Percentiles rank a stretch among this genome's conserved stretches.
Conservation (phyloP, 345 rosid species). For the Nephelium lappaceum region DNA sequence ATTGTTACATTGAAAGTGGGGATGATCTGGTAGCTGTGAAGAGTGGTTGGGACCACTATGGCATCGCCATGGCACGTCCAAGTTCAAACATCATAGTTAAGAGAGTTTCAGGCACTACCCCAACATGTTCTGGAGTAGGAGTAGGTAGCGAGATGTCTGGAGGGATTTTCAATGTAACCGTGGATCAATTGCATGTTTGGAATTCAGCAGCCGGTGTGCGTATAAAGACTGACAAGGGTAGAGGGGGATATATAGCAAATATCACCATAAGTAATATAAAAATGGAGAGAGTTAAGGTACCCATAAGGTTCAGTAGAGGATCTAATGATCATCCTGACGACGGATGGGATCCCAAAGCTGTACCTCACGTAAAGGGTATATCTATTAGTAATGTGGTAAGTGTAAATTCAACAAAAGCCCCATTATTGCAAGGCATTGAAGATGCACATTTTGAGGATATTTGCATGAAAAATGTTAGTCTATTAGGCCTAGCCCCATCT, state of each 20-base stretch:
- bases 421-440: slow-evolving; percentile 68
- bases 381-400: slow-evolving; percentile 62
- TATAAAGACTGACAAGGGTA: slow-evolving; percentile 83
- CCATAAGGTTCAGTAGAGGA: slow-evolving; percentile 85
- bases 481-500: slow-evolving; percentile 49
- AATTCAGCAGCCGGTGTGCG: slow-evolving; percentile 90
- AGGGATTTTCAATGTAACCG: slow-evolving; percentile 67
- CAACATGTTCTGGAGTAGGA: slow-evolving; percentile 94
- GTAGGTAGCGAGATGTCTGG: slow-evolving; percentile 99
- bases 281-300: slow-evolving; percentile 87
- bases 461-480: slow-evolving; percentile 76
- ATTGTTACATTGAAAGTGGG: slow-evolving; percentile 91
- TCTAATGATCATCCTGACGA: slow-evolving; percentile 91
- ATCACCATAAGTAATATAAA: slow-evolving; percentile 57
- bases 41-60: slow-evolving; percentile 98
- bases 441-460: slow-evolving; percentile 62
- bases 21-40: slow-evolving; percentile 96
- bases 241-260: slow-evolving; percentile 88
- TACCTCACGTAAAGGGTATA: slow-evolving; percentile 75
- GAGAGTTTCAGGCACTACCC: slow-evolving; percentile 89
- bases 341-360: slow-evolving; percentile 80
- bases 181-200: slow-evolving; percentile 83
- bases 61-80: slow-evolving; percentile 79
- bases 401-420: slow-evolving; percentile 78
- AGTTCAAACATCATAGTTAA: slow-evolving; percentile 75